Conservation (phyloP, 2,329 filamentous ascomycete genomes). For the Tympanopsis confertula region DNA sequence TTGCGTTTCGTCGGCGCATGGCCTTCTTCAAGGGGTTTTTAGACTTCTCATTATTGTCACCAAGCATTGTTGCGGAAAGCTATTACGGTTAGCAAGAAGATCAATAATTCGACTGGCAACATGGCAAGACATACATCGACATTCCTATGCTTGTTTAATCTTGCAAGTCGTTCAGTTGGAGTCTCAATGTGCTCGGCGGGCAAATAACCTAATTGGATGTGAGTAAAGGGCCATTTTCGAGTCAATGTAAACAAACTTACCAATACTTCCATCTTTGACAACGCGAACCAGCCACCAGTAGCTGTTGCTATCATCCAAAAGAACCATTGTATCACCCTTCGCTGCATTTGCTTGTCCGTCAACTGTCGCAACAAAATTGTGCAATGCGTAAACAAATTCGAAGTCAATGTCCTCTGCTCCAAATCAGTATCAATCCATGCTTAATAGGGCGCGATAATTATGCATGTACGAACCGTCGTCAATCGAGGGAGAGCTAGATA, state of each 20-base stretch:
- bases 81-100: slow-evolving; percentile 14
- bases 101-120: background rate
- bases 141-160: slow-evolving; percentile 67
- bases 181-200: slow-evolving; percentile 71
- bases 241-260: slow-evolving; percentile 5
- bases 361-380: slow-evolving; percentile 66
- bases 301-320: slow-evolving; percentile 67
- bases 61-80: slow-evolving; percentile 61
- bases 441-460: slow-evolving; percentile 23
- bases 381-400: slow-evolving; percentile 67
- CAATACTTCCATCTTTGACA: slow-evolving; percentile 65
- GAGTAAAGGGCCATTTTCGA: background rate
- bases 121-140: slow-evolving; percentile 45
- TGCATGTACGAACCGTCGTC: slow-evolving; percentile 69
- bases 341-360: slow-evolving; percentile 69
- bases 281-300: slow-evolving; percentile 73
- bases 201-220: slow-evolving; percentile 43
- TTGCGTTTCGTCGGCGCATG: slow-evolving; percentile 58
- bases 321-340: slow-evolving; percentile 69
- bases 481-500: slow-evolving; percentile 66
- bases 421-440: slow-evolving; percentile 49
- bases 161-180: slow-evolving; percentile 59
- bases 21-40: slow-evolving; percentile 66
- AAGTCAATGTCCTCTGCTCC: slow-evolving; percentile 69
- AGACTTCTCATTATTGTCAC: slow-evolving; percentile 59